Evolutionary conservation across 2,329 filamentous ascomycete genomes (phyloP), one percentile per base, ranked within the genome.

Genomic region (Phialophora expanda): DNA sequence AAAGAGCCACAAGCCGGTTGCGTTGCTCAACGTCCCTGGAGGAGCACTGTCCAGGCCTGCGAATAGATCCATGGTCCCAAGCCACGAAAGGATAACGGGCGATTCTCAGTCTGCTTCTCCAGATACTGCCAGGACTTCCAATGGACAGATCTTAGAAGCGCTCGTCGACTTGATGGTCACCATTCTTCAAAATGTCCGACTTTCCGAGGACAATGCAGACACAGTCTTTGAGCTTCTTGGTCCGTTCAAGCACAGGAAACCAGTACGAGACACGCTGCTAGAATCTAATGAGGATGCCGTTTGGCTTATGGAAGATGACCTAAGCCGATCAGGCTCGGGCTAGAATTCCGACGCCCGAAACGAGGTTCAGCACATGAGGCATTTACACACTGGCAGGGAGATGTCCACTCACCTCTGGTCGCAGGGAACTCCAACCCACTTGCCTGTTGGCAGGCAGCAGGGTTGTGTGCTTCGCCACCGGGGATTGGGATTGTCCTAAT

Each of bases 121-220:
- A 28, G 26, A 63, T 38, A 34, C 38, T 48, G 22, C 28, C 5
- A 65, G 67, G 24, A 63, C 66, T 1, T 64, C 65, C 8, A 50
- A 65, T 22, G 32, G 38, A 7, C 67, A 70, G 24, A 62, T 71
- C 12, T 56, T 70, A 4, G 55, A 57, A 12, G 62, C 71, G 5
- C 66, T 73, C 12, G 32, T 72, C 9, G 38, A 54, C 1, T 69
- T 82, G 2, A 79, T 82, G 62, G 68, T 78, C 12, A 76, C 76
- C 0, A 72, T 82, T 4, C 73, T 82, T 28, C 72, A 72, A 1
- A 73, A 77, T 60, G 78, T 81, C 4, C 76, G 76, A 8, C 71
- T 82, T 0, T 76, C 80, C 0, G 65, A 78, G 1, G 73, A 78
- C n/a, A 70, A 76, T 4, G 78, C 76, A 0, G 79, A 82, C 66